Percentiles rank a stretch among this genome's conserved stretches.
Conservation (phyloP, 257 asterid genomes). For the Solanum pennellii region DNA sequence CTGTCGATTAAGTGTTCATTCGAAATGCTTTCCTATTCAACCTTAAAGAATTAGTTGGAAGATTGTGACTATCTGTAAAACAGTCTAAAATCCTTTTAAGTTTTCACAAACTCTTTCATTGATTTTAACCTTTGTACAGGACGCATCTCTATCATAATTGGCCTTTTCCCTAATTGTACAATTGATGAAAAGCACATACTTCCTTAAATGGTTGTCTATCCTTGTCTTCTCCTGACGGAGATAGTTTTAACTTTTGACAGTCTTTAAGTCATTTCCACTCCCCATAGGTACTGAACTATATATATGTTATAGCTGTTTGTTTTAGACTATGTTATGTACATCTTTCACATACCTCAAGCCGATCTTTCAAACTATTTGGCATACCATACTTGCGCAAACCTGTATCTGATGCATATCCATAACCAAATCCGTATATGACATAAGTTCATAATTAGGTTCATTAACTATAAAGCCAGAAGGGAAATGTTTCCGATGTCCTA, state of each 20-base stretch:
- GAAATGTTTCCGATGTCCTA: too few species aligned
- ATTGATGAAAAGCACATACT: background rate
- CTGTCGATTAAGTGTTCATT: background rate
- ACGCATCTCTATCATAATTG: background rate
- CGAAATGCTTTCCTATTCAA: background rate
- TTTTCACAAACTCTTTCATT: background rate
- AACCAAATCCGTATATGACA: background rate
- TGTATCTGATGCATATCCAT: background rate
- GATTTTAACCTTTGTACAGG: background rate
- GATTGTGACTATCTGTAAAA: background rate
- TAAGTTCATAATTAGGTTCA: background rate
- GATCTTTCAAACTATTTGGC: background rate
- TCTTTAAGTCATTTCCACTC: background rate
- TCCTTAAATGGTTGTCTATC: background rate
- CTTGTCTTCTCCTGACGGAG: background rate
- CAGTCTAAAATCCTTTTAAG: background rate
- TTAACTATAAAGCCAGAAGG: too few species aligned
- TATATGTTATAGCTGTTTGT: background rate
- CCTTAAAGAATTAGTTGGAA: background rate
- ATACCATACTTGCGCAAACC: background rate
- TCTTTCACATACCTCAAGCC: background rate
- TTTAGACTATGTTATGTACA: background rate
- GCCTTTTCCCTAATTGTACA: background rate
- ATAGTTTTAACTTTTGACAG: background rate
- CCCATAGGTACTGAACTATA: background rate